A percentile compares a stretch with the other conserved stretches of the same genome.
phyloP scores from a whole-genome alignment of 129 eudicot species.

The Gnaphalium uliginosum region DNA sequence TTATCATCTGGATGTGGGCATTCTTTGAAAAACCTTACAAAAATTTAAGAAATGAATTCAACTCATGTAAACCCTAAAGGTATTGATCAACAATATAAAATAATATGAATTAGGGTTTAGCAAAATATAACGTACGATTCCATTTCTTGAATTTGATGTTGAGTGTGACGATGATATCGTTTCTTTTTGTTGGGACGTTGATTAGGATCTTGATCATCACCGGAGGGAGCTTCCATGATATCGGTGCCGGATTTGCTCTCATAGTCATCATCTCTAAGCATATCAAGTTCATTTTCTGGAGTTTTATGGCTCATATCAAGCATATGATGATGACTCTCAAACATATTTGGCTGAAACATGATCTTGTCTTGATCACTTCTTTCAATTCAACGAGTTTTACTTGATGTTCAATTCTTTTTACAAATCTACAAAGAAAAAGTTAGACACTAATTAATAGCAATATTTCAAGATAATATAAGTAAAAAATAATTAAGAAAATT shows the following conservation, averaged over 20 bases:
- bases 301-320: constrained; percentile 56
- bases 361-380: constrained; percentile 32
- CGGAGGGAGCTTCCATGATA: constrained; percentile 82
- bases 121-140: constrained; percentile 63
- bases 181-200: constrained; percentile 92
- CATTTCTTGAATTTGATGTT: constrained; percentile 96
- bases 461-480: not conserved
- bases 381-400: not conserved
- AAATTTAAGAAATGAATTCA: not conserved
- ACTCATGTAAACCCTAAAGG: not conserved
- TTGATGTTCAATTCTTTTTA: constrained; percentile 4
- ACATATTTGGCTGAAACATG: constrained; percentile 93
- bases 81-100: too few relatives aligned
- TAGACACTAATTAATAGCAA: not conserved
- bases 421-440: constrained; percentile 20
- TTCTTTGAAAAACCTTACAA: constrained; percentile 81
- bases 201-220: constrained; percentile 92
- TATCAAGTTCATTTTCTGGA: constrained; percentile 74
- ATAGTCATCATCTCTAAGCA: constrained; percentile 75
- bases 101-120: not conserved
- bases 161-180: constrained; percentile 97
- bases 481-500: not conserved
- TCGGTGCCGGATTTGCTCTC: constrained; percentile 97
- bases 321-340: constrained; percentile 73
- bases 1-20: constrained; percentile 99